These are phyloP conservation scores for Moesziomyces sp. DNA, from an alignment of 1,284 basidiomycete genomes.

Conservation along the genomic window DNA sequence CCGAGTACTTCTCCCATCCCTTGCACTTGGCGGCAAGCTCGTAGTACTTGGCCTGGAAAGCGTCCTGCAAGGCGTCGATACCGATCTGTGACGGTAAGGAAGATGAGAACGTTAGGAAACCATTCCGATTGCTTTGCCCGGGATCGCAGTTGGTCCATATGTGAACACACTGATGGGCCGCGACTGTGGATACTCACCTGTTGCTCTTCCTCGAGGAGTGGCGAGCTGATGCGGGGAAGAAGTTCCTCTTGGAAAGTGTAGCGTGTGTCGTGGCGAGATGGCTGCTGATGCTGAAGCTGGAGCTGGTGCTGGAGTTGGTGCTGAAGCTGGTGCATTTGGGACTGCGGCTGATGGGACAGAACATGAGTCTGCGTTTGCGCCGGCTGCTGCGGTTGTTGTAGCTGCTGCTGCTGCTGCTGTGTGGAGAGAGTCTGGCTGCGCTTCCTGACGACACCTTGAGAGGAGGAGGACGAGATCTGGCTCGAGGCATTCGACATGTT, in stretches of 20 bases:
- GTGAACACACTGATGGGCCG: too few relatives aligned
- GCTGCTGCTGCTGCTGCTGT: slow-evolving; percentile 9
- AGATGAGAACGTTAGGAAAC: too few relatives aligned
- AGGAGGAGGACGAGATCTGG: slow-evolving; percentile 36
- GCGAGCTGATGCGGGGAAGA: slow-evolving; percentile 12
- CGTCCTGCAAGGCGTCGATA: slow-evolving; percentile 53
- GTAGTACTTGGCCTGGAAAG: slow-evolving; percentile 55
- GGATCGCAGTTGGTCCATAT: too few relatives aligned
- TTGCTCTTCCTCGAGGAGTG: slow-evolving; percentile 19
- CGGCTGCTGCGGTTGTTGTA: background rate
- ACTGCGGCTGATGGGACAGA: slow-evolving; percentile 9
- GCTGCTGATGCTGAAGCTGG: slow-evolving; percentile 24
- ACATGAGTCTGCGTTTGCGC: slow-evolving; percentile 10
- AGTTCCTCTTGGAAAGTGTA: slow-evolving; percentile 4
- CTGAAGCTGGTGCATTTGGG: slow-evolving; percentile 22
- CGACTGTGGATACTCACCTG: background rate
- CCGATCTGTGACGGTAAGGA: slow-evolving; percentile 16
- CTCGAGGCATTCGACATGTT: slow-evolving; percentile 33
- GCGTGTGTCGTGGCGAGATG: slow-evolving; percentile 10
- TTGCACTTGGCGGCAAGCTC: slow-evolving; percentile 60
- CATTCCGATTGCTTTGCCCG: too few relatives aligned
- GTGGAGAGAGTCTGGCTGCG: slow-evolving; percentile 27
- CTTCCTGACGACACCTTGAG: slow-evolving; percentile 22
- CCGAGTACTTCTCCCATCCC: slow-evolving; percentile 59
- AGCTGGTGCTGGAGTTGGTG: slow-evolving; percentile 22